Evolutionary conservation across 441 rosid genomes (phyloP).

Genomic region (Biscutella laevigata): DNA sequence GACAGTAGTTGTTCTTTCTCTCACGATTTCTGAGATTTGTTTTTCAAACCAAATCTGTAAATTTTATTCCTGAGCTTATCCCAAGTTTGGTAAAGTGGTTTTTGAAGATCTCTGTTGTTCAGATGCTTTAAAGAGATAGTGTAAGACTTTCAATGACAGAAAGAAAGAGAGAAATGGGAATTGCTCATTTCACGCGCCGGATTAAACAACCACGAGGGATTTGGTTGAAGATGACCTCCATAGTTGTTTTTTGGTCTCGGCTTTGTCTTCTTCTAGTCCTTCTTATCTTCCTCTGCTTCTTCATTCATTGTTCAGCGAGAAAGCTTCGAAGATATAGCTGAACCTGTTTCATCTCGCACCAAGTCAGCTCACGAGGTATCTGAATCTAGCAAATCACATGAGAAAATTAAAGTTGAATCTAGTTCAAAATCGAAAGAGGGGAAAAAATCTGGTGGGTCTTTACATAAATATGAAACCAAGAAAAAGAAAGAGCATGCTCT

Average conservation of each 20-base stretch:
- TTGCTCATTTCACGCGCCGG: slow-evolving; percentile 61
- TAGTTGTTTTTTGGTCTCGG: slow-evolving; percentile 75
- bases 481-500: slow-evolving; percentile 33
- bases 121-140: slow-evolving; percentile 4
- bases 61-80: not conserved
- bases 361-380: slow-evolving; percentile 22
- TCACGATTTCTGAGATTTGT: no score
- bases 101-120: slow-evolving; percentile 21
- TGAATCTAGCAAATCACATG: slow-evolving; percentile 27
- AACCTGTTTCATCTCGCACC: slow-evolving; percentile 51
- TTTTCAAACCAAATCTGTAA: no score
- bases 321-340: slow-evolving; percentile 81
- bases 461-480: slow-evolving; percentile 40
- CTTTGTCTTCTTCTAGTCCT: slow-evolving; percentile 72
- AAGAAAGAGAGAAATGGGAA: slow-evolving; percentile 41
- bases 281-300: slow-evolving; percentile 61
- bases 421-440: slow-evolving; percentile 33
- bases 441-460: slow-evolving; percentile 36
- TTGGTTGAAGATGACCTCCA: slow-evolving; percentile 59
- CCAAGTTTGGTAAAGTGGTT: slow-evolving; percentile 11
- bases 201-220: slow-evolving; percentile 75
- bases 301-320: slow-evolving; percentile 53
- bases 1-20: no score
- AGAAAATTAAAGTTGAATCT: slow-evolving; percentile 30
- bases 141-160: slow-evolving; percentile 14